Evolutionary conservation across 345 rosid genomes (phyloP), one percentile per base, ranked within the genome.

Genomic region (Eucalyptus albens): DNA sequence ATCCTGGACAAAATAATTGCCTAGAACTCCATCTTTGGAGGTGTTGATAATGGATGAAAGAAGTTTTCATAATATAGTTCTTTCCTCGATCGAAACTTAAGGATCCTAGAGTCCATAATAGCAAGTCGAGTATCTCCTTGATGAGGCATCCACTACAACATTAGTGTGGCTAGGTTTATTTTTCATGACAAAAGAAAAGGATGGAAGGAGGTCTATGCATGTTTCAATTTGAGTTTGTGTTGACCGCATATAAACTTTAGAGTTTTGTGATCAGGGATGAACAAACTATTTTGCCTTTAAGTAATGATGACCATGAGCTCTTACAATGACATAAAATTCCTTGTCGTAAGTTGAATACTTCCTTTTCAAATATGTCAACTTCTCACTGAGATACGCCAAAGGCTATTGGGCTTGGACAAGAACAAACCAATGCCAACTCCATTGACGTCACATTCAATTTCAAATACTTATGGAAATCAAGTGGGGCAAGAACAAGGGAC

Each of bases 101-200:
- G 62, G 27, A 56, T 56, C 62, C 27, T 24, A 56, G 62, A 56
- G 62, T 56, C 62, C 29, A 24, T 0, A 56, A 24, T 56, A 56
- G 62, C 62, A 26, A 56, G 13, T 56, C 6, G 3, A 56, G 29
- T 56, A 24, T 22, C 29, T 24, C 29, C 62, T 24, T 26, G 29
- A 56, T 24, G 13, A 56, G 62, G 62, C 0, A 0, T 56, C 29
- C 6, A 1, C 62, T 56, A 4, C 0, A 10, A 56, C 0, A 56
- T 56, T 56, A 56, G 29, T 24, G 62, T 10, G 62, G 62, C 1
- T 56, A 26, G 13, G 13, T 56, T 56, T 24, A 24, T 24, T 24
- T 56, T 56, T 56, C 6, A 0, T 9, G 62, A 24, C 13, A 56
- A 56, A 24, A 56, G 3, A 24, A 56, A 56, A 56, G 6, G 62